Percentiles rank a stretch among this genome's conserved stretches.
Conservation (phyloP, 768 basidiomycete species). For the Mycena latifolia region DNA sequence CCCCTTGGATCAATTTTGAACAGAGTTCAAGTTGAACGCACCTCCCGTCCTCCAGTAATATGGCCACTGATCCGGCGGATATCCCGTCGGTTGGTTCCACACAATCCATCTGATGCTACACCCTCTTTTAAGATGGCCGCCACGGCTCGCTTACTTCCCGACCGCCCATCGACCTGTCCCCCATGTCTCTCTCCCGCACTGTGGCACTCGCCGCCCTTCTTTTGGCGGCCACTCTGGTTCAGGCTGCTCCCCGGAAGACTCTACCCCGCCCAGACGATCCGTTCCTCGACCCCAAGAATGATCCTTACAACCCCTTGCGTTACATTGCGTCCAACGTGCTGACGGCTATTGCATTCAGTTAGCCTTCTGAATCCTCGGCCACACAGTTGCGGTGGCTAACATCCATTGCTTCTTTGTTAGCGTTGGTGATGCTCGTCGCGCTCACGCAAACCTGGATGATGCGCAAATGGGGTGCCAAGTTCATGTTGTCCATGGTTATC, state of each 20-base stretch:
- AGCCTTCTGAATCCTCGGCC: constrained; percentile 29
- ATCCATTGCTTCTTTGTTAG: constrained; percentile 31
- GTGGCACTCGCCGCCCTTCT: constrained; percentile 2
- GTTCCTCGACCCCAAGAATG: constrained; percentile 63
- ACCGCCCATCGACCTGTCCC: too few relatives aligned
- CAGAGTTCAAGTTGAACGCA: too few relatives aligned
- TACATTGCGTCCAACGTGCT: constrained; percentile 69
- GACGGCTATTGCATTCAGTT: constrained; percentile 64
- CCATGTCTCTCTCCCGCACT: constrained; percentile 21
- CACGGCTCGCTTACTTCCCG: background rate
- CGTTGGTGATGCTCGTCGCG: constrained; percentile 54
- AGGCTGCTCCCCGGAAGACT: constrained; percentile 20
- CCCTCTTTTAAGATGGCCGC: too few relatives aligned
- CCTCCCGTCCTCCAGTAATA: too few relatives aligned
- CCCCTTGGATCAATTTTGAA: too few relatives aligned
- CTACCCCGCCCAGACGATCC: constrained; percentile 53
- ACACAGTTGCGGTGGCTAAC: too few relatives aligned
- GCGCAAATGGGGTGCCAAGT: constrained; percentile 61
- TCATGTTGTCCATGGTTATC: constrained; percentile 72
- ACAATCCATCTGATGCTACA: too few relatives aligned
- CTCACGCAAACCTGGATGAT: constrained; percentile 58
- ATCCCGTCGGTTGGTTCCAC: too few relatives aligned
- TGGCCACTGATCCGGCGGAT: too few relatives aligned
- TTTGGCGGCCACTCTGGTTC: constrained; percentile 9
- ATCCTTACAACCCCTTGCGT: constrained; percentile 63